These are phyloP conservation scores for Entomophthora muscae DNA, from an alignment of 371 early-diverging fungal genomes.

Conservation along the genomic window DNA sequence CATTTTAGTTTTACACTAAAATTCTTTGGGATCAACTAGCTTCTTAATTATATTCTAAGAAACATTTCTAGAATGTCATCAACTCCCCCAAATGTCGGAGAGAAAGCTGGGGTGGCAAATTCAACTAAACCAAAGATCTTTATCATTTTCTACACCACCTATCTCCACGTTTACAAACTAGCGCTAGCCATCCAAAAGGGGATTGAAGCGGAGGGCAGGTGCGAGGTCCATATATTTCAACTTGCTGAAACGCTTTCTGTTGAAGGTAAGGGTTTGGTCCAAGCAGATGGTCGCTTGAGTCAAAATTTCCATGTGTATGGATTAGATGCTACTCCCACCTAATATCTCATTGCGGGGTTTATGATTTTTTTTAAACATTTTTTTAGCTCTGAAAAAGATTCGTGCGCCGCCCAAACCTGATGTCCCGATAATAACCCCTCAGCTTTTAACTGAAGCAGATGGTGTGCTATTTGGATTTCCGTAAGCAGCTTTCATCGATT, in stretches of 20 bases:
- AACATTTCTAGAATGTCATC: no score
- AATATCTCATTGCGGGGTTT: no score
- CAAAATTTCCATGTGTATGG: no score
- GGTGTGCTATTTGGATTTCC: constrained; percentile 66
- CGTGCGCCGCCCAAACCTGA: constrained; percentile 36
- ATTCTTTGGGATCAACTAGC: no score
- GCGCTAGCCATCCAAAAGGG: constrained; percentile 47
- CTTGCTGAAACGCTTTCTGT: constrained; percentile 43
- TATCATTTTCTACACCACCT: constrained; percentile 31
- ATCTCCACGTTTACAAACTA: constrained; percentile 53
- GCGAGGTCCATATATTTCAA: constrained; percentile 41
- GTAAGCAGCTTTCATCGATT: neutral
- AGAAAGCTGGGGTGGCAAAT: no score
- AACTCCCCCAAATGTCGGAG: no score
- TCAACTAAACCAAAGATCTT: constrained; percentile 9
- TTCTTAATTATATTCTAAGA: no score
- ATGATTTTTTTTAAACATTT: neutral
- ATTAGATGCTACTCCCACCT: no score
- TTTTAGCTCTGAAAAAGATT: constrained; percentile 39
- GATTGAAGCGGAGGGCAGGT: constrained; percentile 24
- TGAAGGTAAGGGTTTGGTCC: constrained; percentile 19
- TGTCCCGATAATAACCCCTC: constrained; percentile 34
- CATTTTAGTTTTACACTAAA: no score
- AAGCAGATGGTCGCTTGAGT: no score
- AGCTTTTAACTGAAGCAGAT: constrained; percentile 44